Evolutionary conservation across 176 grass and related monocot species (phyloP).

Genomic region (Hsuehochloa calcarea): DNA sequence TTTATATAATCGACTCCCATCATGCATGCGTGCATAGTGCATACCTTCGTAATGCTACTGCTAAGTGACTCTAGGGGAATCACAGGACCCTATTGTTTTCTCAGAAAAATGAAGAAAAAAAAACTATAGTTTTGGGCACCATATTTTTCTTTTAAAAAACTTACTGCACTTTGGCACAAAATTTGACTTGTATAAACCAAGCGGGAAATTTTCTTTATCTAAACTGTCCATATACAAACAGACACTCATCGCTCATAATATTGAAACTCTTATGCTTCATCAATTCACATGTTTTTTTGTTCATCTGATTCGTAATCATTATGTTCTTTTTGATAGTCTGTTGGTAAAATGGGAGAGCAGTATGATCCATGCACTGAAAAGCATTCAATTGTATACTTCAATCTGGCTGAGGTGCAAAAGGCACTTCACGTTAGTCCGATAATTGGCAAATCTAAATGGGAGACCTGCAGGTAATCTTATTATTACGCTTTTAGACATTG

Average conservation of each 20-base stretch:
- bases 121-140: background rate
- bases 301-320: constrained; percentile 15
- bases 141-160: background rate
- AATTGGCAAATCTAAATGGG: constrained; percentile 72
- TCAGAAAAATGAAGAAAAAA: background rate
- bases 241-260: background rate
- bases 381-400: constrained; percentile 95
- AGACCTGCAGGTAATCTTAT: constrained; percentile 87
- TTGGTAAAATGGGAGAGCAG: constrained; percentile 64
- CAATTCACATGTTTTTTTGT: constrained; percentile 7
- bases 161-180: background rate
- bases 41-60: background rate
- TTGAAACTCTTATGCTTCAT: background rate
- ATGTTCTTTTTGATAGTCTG: constrained; percentile 56
- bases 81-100: background rate
- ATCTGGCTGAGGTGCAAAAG: constrained; percentile 86
- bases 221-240: background rate
- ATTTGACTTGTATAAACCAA: background rate
- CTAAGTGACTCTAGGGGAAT: background rate
- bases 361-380: constrained; percentile 96
- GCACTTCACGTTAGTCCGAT: constrained; percentile 85
- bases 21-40: background rate
- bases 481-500: background rate
- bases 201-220: background rate
- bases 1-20: constrained; percentile 11